Conservation (phyloP, 352 stramenopile species). For the Pythium utonaiense region DNA sequence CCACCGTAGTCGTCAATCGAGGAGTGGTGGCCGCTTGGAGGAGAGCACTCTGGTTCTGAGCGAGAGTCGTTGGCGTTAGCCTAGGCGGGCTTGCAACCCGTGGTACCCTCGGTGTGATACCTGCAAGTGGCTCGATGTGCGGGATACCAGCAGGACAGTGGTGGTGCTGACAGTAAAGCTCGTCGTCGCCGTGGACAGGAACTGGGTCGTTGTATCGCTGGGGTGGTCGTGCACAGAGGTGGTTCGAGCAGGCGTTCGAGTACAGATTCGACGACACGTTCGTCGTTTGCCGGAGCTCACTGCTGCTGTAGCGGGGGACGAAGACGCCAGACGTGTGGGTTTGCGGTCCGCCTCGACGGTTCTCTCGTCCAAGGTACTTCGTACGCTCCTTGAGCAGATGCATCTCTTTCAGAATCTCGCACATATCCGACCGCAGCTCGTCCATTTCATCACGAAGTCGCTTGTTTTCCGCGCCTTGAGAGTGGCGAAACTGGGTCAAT, state of each 20-base stretch:
- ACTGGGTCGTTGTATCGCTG: not conserved
- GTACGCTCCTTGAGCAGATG: constrained; percentile 66
- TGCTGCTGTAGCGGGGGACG: constrained; percentile 11
- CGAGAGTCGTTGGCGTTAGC: not conserved
- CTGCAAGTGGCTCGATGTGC: constrained; percentile 10
- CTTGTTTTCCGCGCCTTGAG: constrained; percentile 51
- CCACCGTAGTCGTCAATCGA: constrained; percentile 7
- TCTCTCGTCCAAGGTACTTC: constrained; percentile 59
- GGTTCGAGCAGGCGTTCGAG: constrained; percentile 5
- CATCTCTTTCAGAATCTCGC: constrained; percentile 59
- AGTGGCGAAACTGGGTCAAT: constrained; percentile 41
- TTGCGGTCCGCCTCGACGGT: constrained; percentile 25
- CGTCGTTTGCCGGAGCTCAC: constrained; percentile 21
- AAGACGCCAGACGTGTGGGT: not conserved
- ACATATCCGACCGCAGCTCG: constrained; percentile 61
- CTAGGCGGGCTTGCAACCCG: constrained; percentile 3
- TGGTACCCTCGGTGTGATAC: not conserved
- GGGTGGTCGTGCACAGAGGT: constrained; percentile 1
- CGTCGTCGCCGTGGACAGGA: constrained; percentile 8
- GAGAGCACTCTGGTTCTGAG: constrained; percentile 4
- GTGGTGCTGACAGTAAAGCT: constrained; percentile 18
- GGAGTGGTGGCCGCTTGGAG: constrained; percentile 4
- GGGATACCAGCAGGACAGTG: constrained; percentile 23
- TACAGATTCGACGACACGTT: constrained; percentile 8
- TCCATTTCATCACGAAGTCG: constrained; percentile 59